phyloP scores from a whole-genome alignment of 805 yeast genomes.

The Yamadazyma akitaensis region DNA sequence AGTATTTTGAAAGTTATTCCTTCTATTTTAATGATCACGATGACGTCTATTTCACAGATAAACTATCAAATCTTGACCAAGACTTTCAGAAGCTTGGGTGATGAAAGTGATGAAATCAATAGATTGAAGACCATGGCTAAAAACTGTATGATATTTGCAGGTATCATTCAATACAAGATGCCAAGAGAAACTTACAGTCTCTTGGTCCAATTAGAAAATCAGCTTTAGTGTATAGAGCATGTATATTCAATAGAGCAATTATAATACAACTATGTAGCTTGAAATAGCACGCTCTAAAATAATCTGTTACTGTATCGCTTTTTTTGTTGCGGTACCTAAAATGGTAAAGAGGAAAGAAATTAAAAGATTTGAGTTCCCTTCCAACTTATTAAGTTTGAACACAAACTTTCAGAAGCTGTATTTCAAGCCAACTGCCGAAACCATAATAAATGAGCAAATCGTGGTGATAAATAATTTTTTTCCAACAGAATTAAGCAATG shows the following conservation, averaged over 20 bases:
- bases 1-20: slow-evolving; percentile 78
- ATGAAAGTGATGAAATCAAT: slow-evolving; percentile 48
- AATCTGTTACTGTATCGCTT: too few species aligned
- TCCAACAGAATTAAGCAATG: slow-evolving; percentile 34
- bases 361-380: slow-evolving; percentile 16
- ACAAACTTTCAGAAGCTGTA: slow-evolving; percentile 15
- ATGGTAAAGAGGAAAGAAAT: slow-evolving; percentile 6
- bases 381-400: slow-evolving; percentile 12
- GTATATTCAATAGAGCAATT: not conserved
- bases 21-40: slow-evolving; percentile 69
- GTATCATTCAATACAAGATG: slow-evolving; percentile 91
- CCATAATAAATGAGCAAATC: slow-evolving; percentile 34
- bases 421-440: slow-evolving; percentile 22
- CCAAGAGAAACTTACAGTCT: slow-evolving; percentile 78
- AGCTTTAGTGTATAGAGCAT: slow-evolving; percentile 4
- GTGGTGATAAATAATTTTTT: slow-evolving; percentile 40
- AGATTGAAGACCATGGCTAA: slow-evolving; percentile 62
- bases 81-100: slow-evolving; percentile 43
- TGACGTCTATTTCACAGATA: slow-evolving; percentile 69
- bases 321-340: not conserved
- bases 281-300: too few species aligned
- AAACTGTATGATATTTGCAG: slow-evolving; percentile 92
- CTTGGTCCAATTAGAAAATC: slow-evolving; percentile 59
- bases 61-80: slow-evolving; percentile 43
- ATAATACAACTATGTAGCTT: too few species aligned